These are phyloP conservation scores for Beauveria brongniartii DNA, from an alignment of 2,329 filamentous ascomycete species.

Conservation along the genomic window DNA sequence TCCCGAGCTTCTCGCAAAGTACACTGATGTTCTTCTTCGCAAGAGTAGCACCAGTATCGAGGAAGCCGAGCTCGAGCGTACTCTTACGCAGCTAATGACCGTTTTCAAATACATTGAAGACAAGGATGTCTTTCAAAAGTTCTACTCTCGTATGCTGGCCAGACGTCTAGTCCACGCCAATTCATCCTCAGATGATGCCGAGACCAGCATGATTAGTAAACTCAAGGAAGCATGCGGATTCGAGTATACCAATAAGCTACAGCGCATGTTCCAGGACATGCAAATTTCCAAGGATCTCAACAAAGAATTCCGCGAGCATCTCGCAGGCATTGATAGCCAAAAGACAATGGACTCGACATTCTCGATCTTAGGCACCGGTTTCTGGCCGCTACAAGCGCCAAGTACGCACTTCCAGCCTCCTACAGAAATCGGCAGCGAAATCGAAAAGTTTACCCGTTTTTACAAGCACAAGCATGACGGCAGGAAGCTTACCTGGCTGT, in stretches of 20 bases:
- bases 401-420: conserved; percentile 85
- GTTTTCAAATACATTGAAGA: conserved; percentile 99
- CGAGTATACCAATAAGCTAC: conserved; percentile 98
- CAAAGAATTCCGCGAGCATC: conserved; percentile 72
- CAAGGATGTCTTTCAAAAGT: conserved; percentile 99
- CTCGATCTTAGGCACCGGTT: conserved; percentile 88
- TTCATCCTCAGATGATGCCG: conserved; percentile 92
- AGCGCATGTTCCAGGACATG: conserved; percentile 99
- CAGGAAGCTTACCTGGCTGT: conserved; percentile 94
- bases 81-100: conserved; percentile 91
- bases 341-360: conserved; percentile 79
- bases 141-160: conserved; percentile 94
- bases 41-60: conserved; percentile 90
- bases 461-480: conserved; percentile 97
- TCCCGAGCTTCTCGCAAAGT: conserved; percentile 89
- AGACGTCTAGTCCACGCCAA: conserved; percentile 91
- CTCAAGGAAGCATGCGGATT: conserved; percentile 97
- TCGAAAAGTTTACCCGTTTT: conserved; percentile 82
- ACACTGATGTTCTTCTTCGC: conserved; percentile 84
- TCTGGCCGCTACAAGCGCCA: conserved; percentile 88
- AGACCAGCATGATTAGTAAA: conserved; percentile 99
- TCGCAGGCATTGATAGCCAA: conserved; percentile 45
- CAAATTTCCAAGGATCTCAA: conserved; percentile 98
- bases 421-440: conserved; percentile 73
- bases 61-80: conserved; percentile 85